Conservation (phyloP, 169 alveolate genomes). For the Plasmodium reichenowi region DNA sequence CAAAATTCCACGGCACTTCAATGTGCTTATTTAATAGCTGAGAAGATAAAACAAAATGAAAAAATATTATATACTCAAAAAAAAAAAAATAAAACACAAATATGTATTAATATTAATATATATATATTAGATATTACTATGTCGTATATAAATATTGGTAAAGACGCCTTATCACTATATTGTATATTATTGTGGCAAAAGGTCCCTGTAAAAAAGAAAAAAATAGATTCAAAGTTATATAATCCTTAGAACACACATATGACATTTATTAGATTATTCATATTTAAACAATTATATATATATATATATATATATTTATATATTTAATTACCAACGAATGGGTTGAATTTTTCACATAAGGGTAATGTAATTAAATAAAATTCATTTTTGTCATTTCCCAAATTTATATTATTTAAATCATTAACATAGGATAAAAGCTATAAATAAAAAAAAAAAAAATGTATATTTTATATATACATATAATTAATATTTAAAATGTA, state of each 20-base stretch:
- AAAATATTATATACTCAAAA: background rate
- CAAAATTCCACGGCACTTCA: slow-evolving; percentile 74
- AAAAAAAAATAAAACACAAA: background rate
- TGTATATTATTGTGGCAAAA: slow-evolving; percentile 68
- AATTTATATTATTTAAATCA: slow-evolving; percentile 62
- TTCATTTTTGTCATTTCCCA: slow-evolving; percentile 58
- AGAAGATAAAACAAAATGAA: background rate
- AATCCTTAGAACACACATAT: too few relatives aligned
- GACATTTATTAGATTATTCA: too few relatives aligned
- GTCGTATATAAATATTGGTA: slow-evolving; percentile 68
- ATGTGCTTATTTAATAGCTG: slow-evolving; percentile 54
- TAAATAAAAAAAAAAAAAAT: slow-evolving; percentile 1
- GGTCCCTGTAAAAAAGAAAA: slow-evolving; percentile 38
- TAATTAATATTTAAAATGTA: too few relatives aligned
- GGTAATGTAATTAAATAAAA: slow-evolving; percentile 62
- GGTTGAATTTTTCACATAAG: slow-evolving; percentile 62
- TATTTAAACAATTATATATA: background rate
- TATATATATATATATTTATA: background rate
- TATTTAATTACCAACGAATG: slow-evolving; percentile 29
- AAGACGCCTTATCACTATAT: slow-evolving; percentile 62
- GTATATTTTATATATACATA: background rate
- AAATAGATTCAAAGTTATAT: background rate
- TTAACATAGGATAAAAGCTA: slow-evolving; percentile 65
- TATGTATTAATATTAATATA: background rate
- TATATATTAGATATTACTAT: slow-evolving; percentile 13